Base-by-base conservation (phyloP, 1,139 yeast species). In the Kodamaea ohmeri region DNA sequence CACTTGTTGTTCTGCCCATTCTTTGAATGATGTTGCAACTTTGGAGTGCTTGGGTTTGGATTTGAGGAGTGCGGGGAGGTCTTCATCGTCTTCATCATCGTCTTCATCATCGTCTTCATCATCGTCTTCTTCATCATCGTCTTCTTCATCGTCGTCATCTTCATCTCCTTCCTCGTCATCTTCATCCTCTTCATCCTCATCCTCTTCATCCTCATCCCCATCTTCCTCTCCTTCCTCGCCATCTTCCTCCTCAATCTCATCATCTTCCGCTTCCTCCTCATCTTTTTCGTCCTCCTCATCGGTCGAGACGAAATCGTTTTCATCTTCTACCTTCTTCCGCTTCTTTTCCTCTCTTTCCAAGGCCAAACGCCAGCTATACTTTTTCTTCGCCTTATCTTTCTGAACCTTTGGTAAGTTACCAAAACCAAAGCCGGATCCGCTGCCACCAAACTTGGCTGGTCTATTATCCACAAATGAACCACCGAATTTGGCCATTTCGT, bases 381-480 rank as follows among this genome's bases (percentile, higher is more conserved):
- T 69, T 38, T 59, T 60, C 6, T 53, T 39, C 8, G 41, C 25
- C 2, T 50, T 52, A 4, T 42, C 37, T 40, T 67, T 73, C 34
- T 70, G 71, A 2, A 72, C 61, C 40, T 70, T 73, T 22, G 75
- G 73, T 12, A 82, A 61, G 51, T 79, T 76, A 8, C 68, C 63
- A 55, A 87, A 86, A 1, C 86, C 86, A 58, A 86, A 85, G 0
- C 90, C 90, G 15, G 52, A 37, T 0, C 86, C 84, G 12, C 67
- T 52, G 0, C 84, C 84, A 12, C 84, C 83, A 47, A 70, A 71
- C 38, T 75, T 72, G 4, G 71, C 66, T 0, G 95, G 94, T 47
- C 95, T 69, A 52, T 79, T 71, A 57, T 87, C 96, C 12, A 86
- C 71, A 51, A 87, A 85, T 0, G 83, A 67, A 32, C 32, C 44